phyloP scores from a whole-genome alignment of 1,284 basidiomycete species.

The Pseudozyma tsukubaensis region DNA sequence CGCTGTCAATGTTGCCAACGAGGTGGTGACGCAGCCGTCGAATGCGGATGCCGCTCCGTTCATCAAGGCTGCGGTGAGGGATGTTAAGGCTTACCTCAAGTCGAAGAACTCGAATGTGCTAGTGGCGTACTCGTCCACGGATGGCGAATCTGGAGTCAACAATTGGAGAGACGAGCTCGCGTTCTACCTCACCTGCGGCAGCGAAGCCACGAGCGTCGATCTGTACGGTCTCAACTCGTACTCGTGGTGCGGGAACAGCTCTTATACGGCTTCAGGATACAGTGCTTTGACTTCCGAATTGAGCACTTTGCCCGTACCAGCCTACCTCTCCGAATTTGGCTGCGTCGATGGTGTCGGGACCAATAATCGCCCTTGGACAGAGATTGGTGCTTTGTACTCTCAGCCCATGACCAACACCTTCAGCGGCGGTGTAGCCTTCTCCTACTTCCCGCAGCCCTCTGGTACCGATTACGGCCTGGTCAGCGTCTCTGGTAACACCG shows the following conservation, averaged over 20 bases:
- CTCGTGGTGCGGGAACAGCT: conserved; percentile 80
- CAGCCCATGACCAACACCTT: conserved; percentile 80
- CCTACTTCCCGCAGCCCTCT: conserved; percentile 70
- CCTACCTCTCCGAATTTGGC: conserved; percentile 92
- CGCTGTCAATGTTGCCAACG: conserved; percentile 86
- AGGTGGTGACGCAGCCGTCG: conserved; percentile 77
- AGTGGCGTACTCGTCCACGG: conserved; percentile 86
- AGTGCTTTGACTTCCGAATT: conserved; percentile 69
- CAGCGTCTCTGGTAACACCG: conserved; percentile 76
- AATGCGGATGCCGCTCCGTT: conserved; percentile 79
- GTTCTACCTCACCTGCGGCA: conserved; percentile 84
- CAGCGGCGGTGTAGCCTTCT: conserved; percentile 88
- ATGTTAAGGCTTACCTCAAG: conserved; percentile 80
- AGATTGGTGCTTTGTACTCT: conserved; percentile 80
- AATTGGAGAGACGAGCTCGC: conserved; percentile 74
- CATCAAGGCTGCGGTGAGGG: conserved; percentile 90
- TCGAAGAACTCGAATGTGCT: conserved; percentile 76
- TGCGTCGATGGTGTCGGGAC: conserved; percentile 74
- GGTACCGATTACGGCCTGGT: conserved; percentile 85
- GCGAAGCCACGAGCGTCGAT: conserved; percentile 79
- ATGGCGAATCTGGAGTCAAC: conserved; percentile 74
- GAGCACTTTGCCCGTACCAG: conserved; percentile 77
- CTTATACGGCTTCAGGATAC: conserved; percentile 74
- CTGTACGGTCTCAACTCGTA: conserved; percentile 75
- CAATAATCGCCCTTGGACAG: conserved; percentile 81